phyloP scores from a whole-genome alignment of 768 basidiomycete species.

The Boletus subparvulus region DNA sequence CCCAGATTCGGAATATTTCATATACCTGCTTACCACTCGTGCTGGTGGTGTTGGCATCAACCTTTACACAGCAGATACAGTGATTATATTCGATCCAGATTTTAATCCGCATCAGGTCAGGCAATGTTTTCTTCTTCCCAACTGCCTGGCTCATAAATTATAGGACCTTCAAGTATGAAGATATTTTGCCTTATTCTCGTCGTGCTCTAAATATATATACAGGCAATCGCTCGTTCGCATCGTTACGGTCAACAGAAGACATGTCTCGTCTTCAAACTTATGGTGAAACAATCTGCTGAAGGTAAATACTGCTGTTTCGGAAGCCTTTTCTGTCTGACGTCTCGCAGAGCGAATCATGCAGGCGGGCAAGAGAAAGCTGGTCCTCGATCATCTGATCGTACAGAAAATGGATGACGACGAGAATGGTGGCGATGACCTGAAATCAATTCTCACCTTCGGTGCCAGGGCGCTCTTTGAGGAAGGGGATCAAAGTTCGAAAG shows the following conservation, averaged over 20 bases:
- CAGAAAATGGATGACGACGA: slow-evolving; percentile 92
- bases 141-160: slow-evolving; percentile 11
- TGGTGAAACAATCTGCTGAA: slow-evolving; percentile 94
- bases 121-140: slow-evolving; percentile 1
- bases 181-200: neutral
- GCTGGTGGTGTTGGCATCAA: slow-evolving; percentile 96
- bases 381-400: slow-evolving; percentile 92
- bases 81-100: slow-evolving; percentile 92
- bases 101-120: slow-evolving; percentile 95
- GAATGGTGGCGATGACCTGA: slow-evolving; percentile 73
- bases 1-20: slow-evolving; percentile 81
- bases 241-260: slow-evolving; percentile 95
- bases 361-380: slow-evolving; percentile 92
- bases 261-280: slow-evolving; percentile 92
- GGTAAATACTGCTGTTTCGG: slow-evolving; percentile 42
- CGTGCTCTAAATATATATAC: slow-evolving; percentile 9
- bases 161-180: slow-evolving; percentile 83
- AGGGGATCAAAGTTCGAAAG: slow-evolving; percentile 51
- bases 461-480: slow-evolving; percentile 83
- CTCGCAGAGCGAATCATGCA: slow-evolving; percentile 85
- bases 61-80: slow-evolving; percentile 88
- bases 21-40: slow-evolving; percentile 89
- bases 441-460: slow-evolving; percentile 86
- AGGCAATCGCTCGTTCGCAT: slow-evolving; percentile 95
- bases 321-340: slow-evolving; percentile 3